Evolutionary conservation across 2,329 filamentous ascomycete genomes (phyloP), one percentile per base, ranked within the genome.

Genomic region (Fusarium torreyae): DNA sequence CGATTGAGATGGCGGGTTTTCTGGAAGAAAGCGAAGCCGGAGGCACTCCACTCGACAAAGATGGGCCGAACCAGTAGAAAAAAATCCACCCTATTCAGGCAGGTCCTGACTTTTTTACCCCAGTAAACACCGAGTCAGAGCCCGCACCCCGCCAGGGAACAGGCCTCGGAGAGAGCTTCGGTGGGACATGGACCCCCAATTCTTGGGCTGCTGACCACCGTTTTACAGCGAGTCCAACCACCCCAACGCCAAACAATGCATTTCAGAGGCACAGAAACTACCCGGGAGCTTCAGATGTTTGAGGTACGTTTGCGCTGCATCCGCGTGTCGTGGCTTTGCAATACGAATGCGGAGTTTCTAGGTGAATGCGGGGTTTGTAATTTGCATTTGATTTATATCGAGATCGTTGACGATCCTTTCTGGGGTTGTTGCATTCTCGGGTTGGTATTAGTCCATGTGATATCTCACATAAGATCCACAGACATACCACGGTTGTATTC

Each of bases 21-120:
- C 71, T 72, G 57, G 69, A 73, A 73, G 45, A 69, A 72, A 72
- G 60, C 66, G 69, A 69, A 69, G 57, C 67, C 60, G 66, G 58
- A 57, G 56, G 38, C 57, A 44, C 58, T 51, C 57, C 65, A 33
- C 59, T 39, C 28, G 28, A 5, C 28, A 31, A 13, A 31, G 10
- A 31, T 57, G 40, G 59, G 49, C 40, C 53, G 52, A 42, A 49
- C 42, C 54, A 48, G 43, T 46, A 45, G 28, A 26, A 38, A 57
- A 59, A 49, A 45, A 39, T 36, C 44, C 42, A 54, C 51, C 70
- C 70, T 45, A 49, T 74, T 74, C 56, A 42, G 72, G 70, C 70
- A 74, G 72, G 72, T 70, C 52, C 28, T 31, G 28, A 31, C 28
- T 11, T 31, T 31, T 31, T 31, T 31, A 42, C 59, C 48, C 48